Conservation (phyloP, 345 rosid genomes). For the Orychophragmus violaceus region DNA sequence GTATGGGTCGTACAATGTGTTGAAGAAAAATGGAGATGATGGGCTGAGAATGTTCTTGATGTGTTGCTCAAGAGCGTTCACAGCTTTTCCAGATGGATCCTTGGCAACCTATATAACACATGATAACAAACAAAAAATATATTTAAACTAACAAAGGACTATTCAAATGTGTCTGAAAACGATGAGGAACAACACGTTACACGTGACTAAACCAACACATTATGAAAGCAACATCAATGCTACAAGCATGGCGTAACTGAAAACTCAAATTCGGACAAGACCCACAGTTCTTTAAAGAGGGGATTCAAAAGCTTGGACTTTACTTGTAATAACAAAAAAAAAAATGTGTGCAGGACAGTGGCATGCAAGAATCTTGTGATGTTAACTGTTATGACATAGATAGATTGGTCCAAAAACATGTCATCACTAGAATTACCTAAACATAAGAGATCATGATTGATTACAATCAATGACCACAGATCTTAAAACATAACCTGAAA, state of each 20-base stretch:
- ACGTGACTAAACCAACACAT: slow-evolving; percentile 19
- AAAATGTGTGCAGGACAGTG: slow-evolving; percentile 13
- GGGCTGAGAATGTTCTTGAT: slow-evolving; percentile 71
- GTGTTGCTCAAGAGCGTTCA: slow-evolving; percentile 90
- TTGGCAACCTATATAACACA: slow-evolving; percentile 67
- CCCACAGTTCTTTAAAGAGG: background rate
- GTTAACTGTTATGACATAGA: slow-evolving; percentile 9
- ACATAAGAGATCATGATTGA: background rate
- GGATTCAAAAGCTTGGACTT: background rate
- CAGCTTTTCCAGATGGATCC: slow-evolving; percentile 76
- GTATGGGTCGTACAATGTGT: slow-evolving; percentile 86
- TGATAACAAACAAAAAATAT: background rate
- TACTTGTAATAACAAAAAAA: background rate
- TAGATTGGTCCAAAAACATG: background rate
- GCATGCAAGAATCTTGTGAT: slow-evolving; percentile 23
- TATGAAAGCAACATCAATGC: slow-evolving; percentile 21
- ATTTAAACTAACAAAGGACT: background rate
- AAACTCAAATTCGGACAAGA: background rate
- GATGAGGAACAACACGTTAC: slow-evolving; percentile 14
- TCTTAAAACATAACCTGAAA: background rate
- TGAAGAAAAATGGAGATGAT: slow-evolving; percentile 81
- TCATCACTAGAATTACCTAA: background rate
- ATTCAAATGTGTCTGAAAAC: background rate
- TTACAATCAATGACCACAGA: background rate
- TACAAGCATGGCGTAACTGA: slow-evolving; percentile 21